A percentile compares a stretch with the other conserved stretches of the same genome.
phyloP scores from a whole-genome alignment of 768 basidiomycete species.

The Psilocybe tampanensis region DNA sequence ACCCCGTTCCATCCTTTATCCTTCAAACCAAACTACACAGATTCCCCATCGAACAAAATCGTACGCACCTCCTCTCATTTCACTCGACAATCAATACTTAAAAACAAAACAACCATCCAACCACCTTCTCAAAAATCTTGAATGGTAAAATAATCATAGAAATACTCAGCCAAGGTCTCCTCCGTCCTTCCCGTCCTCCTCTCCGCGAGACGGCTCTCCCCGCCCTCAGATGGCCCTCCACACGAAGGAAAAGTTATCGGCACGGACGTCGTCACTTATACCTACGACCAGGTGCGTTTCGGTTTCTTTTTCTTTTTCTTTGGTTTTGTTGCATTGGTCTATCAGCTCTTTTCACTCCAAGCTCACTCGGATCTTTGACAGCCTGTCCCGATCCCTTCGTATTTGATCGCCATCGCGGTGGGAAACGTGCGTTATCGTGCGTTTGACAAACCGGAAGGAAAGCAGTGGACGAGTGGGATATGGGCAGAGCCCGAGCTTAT shows the following conservation, averaged over 20 bases:
- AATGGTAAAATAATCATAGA: conserved; percentile 43
- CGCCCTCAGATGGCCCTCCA: conserved; percentile 65
- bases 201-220: conserved; percentile 80
- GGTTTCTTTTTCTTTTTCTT: background rate
- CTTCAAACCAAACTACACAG: conserved; percentile 38
- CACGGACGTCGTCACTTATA: conserved; percentile 72
- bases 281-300: conserved; percentile 69
- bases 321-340: too few species aligned
- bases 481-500: conserved; percentile 92
- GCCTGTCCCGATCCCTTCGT: conserved; percentile 86
- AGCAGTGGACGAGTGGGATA: conserved; percentile 79
- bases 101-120: too few species aligned
- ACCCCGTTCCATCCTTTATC: background rate
- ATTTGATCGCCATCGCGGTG: conserved; percentile 89
- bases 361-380: too few species aligned
- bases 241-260: conserved; percentile 79
- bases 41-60: conserved; percentile 87
- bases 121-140: background rate
- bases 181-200: conserved; percentile 86
- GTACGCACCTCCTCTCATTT: conserved; percentile 36
- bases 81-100: too few species aligned
- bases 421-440: conserved; percentile 79
- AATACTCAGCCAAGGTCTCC: conserved; percentile 79
- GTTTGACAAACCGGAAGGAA: conserved; percentile 61
- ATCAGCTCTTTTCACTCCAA: too few species aligned